Conservation (phyloP, 1,139 yeast species). For the Kodamaea alishanica region DNA sequence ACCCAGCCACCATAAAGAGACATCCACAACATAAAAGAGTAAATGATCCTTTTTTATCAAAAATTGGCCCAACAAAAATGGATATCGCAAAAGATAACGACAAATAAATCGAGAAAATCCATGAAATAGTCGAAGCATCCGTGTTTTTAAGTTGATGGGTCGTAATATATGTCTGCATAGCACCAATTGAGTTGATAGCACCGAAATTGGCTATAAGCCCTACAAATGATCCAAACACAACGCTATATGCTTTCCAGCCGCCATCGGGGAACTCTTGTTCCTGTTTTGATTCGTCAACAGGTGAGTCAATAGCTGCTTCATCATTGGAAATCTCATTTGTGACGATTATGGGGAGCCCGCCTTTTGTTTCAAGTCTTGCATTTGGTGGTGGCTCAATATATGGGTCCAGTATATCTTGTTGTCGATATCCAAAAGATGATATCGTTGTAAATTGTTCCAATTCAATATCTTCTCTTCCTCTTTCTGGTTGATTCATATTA, state of each 20-base stretch:
- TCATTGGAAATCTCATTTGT: background rate
- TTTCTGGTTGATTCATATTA: too few relatives aligned
- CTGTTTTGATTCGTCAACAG: too few relatives aligned
- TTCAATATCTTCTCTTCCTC: too few relatives aligned
- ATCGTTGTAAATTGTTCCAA: too few relatives aligned
- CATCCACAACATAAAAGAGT: conserved; percentile 26
- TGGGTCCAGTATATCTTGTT: too few relatives aligned
- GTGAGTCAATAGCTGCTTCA: background rate
- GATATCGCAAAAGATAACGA: conserved; percentile 31
- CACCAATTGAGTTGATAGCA: conserved; percentile 33
- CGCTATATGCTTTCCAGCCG: conserved; percentile 30
- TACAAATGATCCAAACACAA: conserved; percentile 33
- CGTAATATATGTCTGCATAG: conserved; percentile 34
- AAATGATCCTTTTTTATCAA: conserved; percentile 33
- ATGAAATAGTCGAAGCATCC: conserved; percentile 21
- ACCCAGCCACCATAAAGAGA: conserved; percentile 27
- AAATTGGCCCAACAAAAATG: conserved; percentile 34
- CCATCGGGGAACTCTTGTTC: conserved; percentile 22
- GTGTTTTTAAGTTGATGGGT: conserved; percentile 28
- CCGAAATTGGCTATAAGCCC: conserved; percentile 34
- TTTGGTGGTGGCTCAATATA: too few relatives aligned
- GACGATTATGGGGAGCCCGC: too few relatives aligned
- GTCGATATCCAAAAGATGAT: too few relatives aligned
- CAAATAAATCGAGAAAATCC: conserved; percentile 39
- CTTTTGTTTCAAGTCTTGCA: too few relatives aligned